These are phyloP conservation scores for Calonectria henricotiae DNA, from an alignment of 2,329 filamentous ascomycete genomes.

Conservation along the genomic window DNA sequence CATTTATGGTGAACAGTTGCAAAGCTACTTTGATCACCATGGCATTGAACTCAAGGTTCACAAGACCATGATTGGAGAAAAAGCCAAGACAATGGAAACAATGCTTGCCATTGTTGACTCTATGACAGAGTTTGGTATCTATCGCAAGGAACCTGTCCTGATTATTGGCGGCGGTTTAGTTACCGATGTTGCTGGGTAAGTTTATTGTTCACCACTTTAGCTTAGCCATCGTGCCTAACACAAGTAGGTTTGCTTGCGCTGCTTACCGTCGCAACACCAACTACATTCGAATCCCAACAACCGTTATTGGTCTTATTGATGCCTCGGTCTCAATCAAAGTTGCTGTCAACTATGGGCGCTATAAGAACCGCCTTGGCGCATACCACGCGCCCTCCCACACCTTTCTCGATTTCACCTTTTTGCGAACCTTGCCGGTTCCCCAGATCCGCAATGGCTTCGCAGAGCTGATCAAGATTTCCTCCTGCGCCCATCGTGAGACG, in stretches of 20 bases:
- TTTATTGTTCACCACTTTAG: slow-evolving; percentile 43
- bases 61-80: slow-evolving; percentile 83
- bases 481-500: slow-evolving; percentile 77
- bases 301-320: slow-evolving; percentile 83
- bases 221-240: not conserved
- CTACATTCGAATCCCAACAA: slow-evolving; percentile 82
- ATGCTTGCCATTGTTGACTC: slow-evolving; percentile 80
- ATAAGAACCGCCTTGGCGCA: slow-evolving; percentile 82
- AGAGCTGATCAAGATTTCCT: slow-evolving; percentile 84
- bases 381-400: slow-evolving; percentile 82
- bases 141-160: slow-evolving; percentile 78
- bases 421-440: slow-evolving; percentile 77
- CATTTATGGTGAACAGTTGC: slow-evolving; percentile 77
- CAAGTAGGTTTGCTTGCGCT: slow-evolving; percentile 77
- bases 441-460: slow-evolving; percentile 84
- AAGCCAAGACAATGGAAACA: slow-evolving; percentile 82
- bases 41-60: slow-evolving; percentile 76
- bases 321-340: slow-evolving; percentile 85
- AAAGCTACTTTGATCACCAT: slow-evolving; percentile 78
- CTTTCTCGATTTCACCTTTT: slow-evolving; percentile 82
- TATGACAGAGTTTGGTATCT: slow-evolving; percentile 82
- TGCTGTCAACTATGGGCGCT: slow-evolving; percentile 83
- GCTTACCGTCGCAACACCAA: slow-evolving; percentile 82
- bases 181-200: slow-evolving; percentile 83
- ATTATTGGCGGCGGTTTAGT: slow-evolving; percentile 80